Base-by-base conservation (phyloP, 2,329 filamentous ascomycete genomes). In the Aspergillus novofumigatus region DNA sequence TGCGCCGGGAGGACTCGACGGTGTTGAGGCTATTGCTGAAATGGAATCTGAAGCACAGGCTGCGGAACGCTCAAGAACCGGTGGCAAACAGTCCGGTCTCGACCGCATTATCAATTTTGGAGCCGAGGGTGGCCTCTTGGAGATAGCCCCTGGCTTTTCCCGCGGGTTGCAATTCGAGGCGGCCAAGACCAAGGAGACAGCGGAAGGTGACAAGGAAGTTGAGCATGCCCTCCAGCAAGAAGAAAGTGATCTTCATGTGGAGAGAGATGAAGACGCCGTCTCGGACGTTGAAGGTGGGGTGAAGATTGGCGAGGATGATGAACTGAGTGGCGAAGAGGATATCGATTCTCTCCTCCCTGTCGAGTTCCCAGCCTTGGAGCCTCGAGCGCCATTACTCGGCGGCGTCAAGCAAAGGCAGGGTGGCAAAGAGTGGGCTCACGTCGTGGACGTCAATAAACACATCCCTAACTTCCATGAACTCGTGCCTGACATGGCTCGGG, bases 391-490 rank as follows among this genome's bases (percentile, higher is more conserved):
- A 23, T 83, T 97, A 29, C 83, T 89, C 21, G 80, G 88, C 52
- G 87, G 89, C 8, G 85, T 86, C 59, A 47, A 47, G 21, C 81
- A 86, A 59, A 90, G 87, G 68, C 90, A 89, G 67, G 86, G 86
- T 42, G 89, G 90, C 6, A 88, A 85, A 66, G 91, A 97, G 77
- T 99, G 94, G 93, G 94, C 94, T 52, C 94, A 99, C 75, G 96
- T 99, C 86, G 93, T 99, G 1, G 93, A 99, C 72, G 88, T 97
- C 65, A 92, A 93, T 67, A 86, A 91, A 58, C 90, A 93, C 53
- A 95, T 97, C 67, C 82, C 90, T n/a, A 97, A 97, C 70, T 97
- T 99, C 74, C 81, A 83, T 57, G 93, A 97, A 59, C 80, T 99
- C 41, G 92, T 99, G 7, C 94, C 94, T 0, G 90, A 97, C 59